Base-by-base conservation (phyloP, 225 moss, liverwort and hornwort genomes). In the Sphagnum tenellum region DNA sequence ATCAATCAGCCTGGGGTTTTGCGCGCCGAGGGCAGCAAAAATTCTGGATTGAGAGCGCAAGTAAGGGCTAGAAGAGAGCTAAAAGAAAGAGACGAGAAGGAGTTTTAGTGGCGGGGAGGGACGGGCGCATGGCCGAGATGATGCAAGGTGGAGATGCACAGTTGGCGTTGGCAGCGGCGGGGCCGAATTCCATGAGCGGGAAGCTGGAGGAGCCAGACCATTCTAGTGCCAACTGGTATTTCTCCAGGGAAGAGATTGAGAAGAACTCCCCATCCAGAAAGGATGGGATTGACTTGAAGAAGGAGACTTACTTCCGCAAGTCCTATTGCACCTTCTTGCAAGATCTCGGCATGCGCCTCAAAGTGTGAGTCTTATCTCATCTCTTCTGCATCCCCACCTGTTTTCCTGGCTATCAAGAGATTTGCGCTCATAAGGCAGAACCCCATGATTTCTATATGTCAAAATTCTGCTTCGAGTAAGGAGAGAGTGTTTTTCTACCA, bases 111-210 rank as follows among this genome's bases (percentile, higher is more conserved):
- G 12, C 13, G 8, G 58, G 58, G 58, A 13, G n/a, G 4, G 12
- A 13, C 58, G 57, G 57, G 5, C 5, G 57, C 57, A 58, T 58
- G 57, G 7, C 57, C 2, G 57, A 58, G 29, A 29, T 14, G 47
- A 63, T 63, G 63, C 63, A 63, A 63, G 63, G 63, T 4, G 49
- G 63, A 5, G 63, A 63, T 55, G 79, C 79, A 8, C 82, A 79
- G 63, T 71, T 76, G 65, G 79, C 82, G 11, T 58, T 76, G 9
- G 79, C 71, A 63, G 76, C 68, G 57, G 79, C 82, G 50, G 64
- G 73, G 8, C 60, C 66, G 29, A 29, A 29, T 29, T 29, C 29
- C 29, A 29, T 29, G 29, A 29, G 29, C 29, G 29, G 29, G 56
- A 66, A 53, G 65, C 54, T 66, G 65, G 65, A 66, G 51, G 65